phyloP scores from a whole-genome alignment of 371 early-diverging fungal genomes.

The Phascolomyces articulosus region DNA sequence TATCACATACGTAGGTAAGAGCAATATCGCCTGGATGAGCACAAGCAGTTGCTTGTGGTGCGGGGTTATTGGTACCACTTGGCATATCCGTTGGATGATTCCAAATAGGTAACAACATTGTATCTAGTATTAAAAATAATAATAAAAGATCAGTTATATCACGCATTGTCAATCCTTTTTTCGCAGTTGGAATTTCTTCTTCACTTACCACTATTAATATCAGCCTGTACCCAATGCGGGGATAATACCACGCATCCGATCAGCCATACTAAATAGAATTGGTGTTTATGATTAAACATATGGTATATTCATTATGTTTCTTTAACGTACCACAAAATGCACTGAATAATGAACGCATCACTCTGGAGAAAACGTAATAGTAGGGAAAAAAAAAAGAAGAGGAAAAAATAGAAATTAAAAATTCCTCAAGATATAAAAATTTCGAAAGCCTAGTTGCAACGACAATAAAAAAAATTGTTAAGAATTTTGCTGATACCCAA shows the following conservation, averaged over 20 bases:
- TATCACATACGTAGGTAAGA: slow-evolving; percentile 47
- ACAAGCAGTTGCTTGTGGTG: slow-evolving; percentile 50
- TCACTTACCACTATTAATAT: neutral
- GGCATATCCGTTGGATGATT: slow-evolving; percentile 39
- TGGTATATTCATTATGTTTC: too few relatives aligned
- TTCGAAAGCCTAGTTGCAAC: neutral
- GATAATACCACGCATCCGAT: neutral
- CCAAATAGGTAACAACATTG: slow-evolving; percentile 45
- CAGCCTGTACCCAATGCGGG: neutral
- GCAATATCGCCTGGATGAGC: slow-evolving; percentile 57
- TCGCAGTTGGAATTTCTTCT: neutral
- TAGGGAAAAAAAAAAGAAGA: neutral
- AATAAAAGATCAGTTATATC: neutral
- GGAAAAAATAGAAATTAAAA: neutral
- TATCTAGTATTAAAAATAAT: slow-evolving; percentile 5
- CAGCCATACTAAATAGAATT: neutral
- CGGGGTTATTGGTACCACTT: slow-evolving; percentile 28
- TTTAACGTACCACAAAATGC: neutral
- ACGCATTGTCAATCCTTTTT: neutral
- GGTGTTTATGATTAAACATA: too few relatives aligned
- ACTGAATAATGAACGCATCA: slow-evolving; percentile 1
- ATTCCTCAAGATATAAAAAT: neutral
- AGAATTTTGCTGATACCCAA: neutral
- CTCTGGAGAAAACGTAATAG: neutral
- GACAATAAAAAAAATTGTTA: neutral